phyloP scores from a whole-genome alignment of 495 filamentous ascomycete species.

The Tuber aestivum region DNA sequence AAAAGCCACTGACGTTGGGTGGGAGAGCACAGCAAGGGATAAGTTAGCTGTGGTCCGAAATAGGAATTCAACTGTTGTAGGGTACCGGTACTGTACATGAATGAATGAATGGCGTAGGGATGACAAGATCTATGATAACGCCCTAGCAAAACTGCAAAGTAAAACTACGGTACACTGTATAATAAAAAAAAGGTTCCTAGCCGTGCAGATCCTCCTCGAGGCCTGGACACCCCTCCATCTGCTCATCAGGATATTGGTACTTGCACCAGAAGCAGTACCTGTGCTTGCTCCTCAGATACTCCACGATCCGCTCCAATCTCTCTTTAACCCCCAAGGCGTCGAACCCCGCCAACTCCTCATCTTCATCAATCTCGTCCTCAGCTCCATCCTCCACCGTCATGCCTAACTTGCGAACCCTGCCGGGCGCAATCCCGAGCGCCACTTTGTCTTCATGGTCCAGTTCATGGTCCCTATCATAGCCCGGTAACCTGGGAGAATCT shows the following conservation, averaged over 20 bases:
- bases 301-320: constrained; percentile 58
- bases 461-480: constrained; percentile 49
- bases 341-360: constrained; percentile 79
- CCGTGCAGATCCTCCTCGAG: constrained; percentile 88
- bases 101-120: background rate
- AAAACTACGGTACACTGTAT: background rate
- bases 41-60: background rate
- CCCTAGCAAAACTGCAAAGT: background rate
- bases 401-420: background rate
- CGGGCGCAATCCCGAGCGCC: constrained; percentile 48
- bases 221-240: constrained; percentile 87
- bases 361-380: constrained; percentile 66
- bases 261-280: constrained; percentile 98
- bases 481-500: constrained; percentile 49
- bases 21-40: background rate
- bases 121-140: background rate
- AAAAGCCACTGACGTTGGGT: background rate
- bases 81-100: background rate
- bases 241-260: constrained; percentile 61
- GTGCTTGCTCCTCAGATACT: constrained; percentile 61
- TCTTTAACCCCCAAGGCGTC: constrained; percentile 60
- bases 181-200: constrained; percentile 43
- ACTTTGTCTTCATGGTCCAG: constrained; percentile 54
- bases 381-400: constrained; percentile 46
- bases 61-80: background rate